phyloP scores from a whole-genome alignment of 2,329 filamentous ascomycete genomes.

The Arthrinium phaeospermum region DNA sequence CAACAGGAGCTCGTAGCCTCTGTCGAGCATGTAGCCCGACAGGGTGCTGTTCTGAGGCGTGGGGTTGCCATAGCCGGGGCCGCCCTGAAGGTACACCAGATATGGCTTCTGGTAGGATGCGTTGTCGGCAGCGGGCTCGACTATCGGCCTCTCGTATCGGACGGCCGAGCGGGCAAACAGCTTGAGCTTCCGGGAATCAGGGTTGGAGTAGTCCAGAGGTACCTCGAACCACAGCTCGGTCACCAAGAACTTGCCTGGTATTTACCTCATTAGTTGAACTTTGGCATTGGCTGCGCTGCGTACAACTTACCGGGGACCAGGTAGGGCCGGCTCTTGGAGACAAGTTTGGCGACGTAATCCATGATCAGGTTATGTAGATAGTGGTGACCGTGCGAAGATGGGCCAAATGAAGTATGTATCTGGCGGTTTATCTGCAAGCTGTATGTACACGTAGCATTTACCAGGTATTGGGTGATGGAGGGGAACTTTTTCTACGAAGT shows the following conservation, averaged over 20 bases:
- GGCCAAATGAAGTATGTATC: background rate
- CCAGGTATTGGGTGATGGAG: background rate
- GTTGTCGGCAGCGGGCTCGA: constrained; percentile 46
- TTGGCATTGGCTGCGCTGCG: background rate
- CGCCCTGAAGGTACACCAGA: constrained; percentile 82
- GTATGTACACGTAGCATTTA: background rate
- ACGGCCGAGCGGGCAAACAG: constrained; percentile 80
- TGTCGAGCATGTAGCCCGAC: constrained; percentile 73
- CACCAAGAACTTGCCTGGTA: constrained; percentile 72
- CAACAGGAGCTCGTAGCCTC: constrained; percentile 83
- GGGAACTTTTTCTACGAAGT: background rate
- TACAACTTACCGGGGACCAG: constrained; percentile 40
- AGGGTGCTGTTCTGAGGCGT: constrained; percentile 76
- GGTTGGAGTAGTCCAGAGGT: constrained; percentile 76
- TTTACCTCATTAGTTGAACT: constrained; percentile 15
- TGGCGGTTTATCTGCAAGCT: background rate
- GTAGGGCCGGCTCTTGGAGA: constrained; percentile 48
- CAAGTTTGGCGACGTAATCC: constrained; percentile 33
- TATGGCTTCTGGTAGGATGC: constrained; percentile 55
- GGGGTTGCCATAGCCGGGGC: constrained; percentile 79
- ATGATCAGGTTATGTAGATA: background rate
- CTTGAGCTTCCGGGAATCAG: constrained; percentile 64
- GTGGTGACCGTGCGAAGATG: background rate
- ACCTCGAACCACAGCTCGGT: constrained; percentile 89
- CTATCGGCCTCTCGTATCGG: constrained; percentile 68